Percentiles rank a stretch among this genome's conserved stretches.
phyloP scores from a whole-genome alignment of 306 rosid genomes.

The Pueraria montana region DNA sequence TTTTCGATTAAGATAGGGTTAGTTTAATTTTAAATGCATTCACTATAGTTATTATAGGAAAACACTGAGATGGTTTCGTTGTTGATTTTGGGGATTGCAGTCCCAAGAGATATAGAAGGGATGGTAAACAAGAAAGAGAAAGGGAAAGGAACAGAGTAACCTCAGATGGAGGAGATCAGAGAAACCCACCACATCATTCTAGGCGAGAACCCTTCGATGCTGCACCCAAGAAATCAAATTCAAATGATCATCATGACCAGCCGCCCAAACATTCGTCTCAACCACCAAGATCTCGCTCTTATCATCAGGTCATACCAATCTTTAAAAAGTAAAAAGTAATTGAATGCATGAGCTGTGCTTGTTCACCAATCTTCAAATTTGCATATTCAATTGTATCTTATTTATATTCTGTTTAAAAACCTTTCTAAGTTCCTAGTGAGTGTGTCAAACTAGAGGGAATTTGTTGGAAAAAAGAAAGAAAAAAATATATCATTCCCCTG shows the following conservation, averaged over 20 bases:
- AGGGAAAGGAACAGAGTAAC: constrained; percentile 59
- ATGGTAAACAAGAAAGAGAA: constrained; percentile 61
- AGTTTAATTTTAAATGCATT: background rate
- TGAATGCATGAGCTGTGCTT: constrained; percentile 5
- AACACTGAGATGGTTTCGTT: constrained; percentile 10
- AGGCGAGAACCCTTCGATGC: constrained; percentile 58
- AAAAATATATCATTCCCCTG: background rate
- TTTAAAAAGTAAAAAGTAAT: background rate
- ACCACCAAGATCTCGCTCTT: constrained; percentile 67
- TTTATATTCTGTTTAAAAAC: constrained; percentile 11
- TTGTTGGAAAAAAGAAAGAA: background rate
- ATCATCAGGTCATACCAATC: constrained; percentile 62
- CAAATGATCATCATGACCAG: constrained; percentile 45
- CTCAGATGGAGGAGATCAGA: constrained; percentile 51
- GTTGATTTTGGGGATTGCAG: constrained; percentile 54
- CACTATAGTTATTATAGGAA: background rate
- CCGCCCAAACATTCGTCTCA: constrained; percentile 62
- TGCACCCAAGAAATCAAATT: constrained; percentile 52
- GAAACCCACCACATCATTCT: constrained; percentile 54
- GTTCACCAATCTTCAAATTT: background rate
- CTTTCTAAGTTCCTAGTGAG: background rate
- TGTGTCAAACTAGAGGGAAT: background rate
- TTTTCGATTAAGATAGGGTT: background rate
- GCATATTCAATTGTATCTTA: background rate
- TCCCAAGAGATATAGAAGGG: constrained; percentile 85